phyloP scores from a whole-genome alignment of 2,329 filamentous ascomycete genomes.

The Scedosporium aurantiacum region DNA sequence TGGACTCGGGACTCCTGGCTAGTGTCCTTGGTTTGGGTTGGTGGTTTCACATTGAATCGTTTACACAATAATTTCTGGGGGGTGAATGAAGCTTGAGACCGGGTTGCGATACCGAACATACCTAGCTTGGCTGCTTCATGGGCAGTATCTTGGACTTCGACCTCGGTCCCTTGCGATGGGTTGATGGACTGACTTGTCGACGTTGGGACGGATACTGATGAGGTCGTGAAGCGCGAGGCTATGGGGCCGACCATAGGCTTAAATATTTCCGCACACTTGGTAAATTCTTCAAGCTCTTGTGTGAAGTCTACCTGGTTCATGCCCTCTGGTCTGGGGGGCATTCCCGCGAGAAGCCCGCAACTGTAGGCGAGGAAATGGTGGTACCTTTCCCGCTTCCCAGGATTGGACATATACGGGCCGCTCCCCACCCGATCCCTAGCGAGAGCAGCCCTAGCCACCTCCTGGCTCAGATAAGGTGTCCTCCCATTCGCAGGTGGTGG shows the following conservation, averaged over 20 bases:
- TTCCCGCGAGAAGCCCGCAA: slow-evolving; percentile 17
- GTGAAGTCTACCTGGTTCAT: slow-evolving; percentile 56
- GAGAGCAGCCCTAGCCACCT: slow-evolving; percentile 58
- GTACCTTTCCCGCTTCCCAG: slow-evolving; percentile 70
- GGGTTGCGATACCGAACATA: slow-evolving; percentile 61
- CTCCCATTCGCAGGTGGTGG: slow-evolving; percentile 48
- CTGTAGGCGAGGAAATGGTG: slow-evolving; percentile 60
- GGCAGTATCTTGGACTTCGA: slow-evolving; percentile 51
- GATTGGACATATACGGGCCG: slow-evolving; percentile 74
- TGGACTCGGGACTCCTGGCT: background rate
- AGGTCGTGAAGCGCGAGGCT: slow-evolving; percentile 83
- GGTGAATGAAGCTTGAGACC: background rate
- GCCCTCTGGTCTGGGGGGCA: slow-evolving; percentile 31
- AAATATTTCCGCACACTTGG: slow-evolving; percentile 58
- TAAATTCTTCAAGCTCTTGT: slow-evolving; percentile 69
- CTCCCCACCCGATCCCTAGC: slow-evolving; percentile 54
- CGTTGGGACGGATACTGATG: slow-evolving; percentile 32
- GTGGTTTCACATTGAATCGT: slow-evolving; percentile 77
- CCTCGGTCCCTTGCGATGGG: slow-evolving; percentile 10
- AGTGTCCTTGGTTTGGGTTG: slow-evolving; percentile 36
- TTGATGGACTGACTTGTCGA: slow-evolving; percentile 12
- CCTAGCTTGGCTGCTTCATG: slow-evolving; percentile 79
- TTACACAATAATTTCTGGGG: slow-evolving; percentile 75
- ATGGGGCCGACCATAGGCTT: slow-evolving; percentile 86
- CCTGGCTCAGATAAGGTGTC: slow-evolving; percentile 54